A percentile compares a stretch with the other conserved stretches of the same genome.
phyloP scores from a whole-genome alignment of 2,329 filamentous ascomycete genomes.

The Fusarium sororula region DNA sequence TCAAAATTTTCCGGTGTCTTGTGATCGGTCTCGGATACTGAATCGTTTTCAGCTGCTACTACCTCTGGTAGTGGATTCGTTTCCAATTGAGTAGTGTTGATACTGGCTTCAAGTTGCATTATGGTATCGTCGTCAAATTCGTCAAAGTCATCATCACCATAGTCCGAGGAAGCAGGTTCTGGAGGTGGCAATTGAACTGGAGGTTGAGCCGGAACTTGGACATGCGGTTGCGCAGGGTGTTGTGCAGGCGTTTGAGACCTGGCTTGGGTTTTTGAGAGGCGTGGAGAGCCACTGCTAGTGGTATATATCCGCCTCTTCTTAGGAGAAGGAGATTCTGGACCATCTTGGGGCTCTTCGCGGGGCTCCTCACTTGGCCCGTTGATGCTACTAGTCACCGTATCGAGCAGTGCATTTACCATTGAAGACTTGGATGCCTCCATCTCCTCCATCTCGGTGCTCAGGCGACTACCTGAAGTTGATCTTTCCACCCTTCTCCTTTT shows the following conservation, averaged over 20 bases:
- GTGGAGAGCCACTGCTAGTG: slow-evolving; percentile 38
- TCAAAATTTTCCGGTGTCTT: slow-evolving; percentile 64
- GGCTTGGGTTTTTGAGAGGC: slow-evolving; percentile 17
- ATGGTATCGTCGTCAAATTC: slow-evolving; percentile 70
- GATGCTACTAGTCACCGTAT: slow-evolving; percentile 68
- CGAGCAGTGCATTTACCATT: slow-evolving; percentile 70
- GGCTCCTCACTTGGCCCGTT: slow-evolving; percentile 52
- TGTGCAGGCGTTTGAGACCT: slow-evolving; percentile 5
- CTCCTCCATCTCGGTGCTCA: slow-evolving; percentile 48
- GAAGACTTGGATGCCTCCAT: slow-evolving; percentile 63
- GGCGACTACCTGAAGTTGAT: slow-evolving; percentile 49
- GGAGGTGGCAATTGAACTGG: not conserved
- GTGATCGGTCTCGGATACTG: slow-evolving; percentile 69
- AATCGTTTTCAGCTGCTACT: not conserved
- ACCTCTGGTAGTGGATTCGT: slow-evolving; percentile 1
- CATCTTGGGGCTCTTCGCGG: slow-evolving; percentile 41
- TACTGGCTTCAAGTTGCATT: slow-evolving; percentile 61
- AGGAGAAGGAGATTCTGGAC: slow-evolving; percentile 55
- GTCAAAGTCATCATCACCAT: slow-evolving; percentile 65
- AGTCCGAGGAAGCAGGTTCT: slow-evolving; percentile 54
- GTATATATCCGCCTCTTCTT: slow-evolving; percentile 49
- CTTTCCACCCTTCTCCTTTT: slow-evolving; percentile 72
- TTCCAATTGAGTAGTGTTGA: slow-evolving; percentile 45
- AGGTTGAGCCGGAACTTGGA: not conserved
- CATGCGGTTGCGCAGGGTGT: not conserved